Percentiles rank a stretch among this genome's conserved stretches.
phyloP scores from a whole-genome alignment of 1,139 yeast species.

The Debaryomycetaceae sp. region DNA sequence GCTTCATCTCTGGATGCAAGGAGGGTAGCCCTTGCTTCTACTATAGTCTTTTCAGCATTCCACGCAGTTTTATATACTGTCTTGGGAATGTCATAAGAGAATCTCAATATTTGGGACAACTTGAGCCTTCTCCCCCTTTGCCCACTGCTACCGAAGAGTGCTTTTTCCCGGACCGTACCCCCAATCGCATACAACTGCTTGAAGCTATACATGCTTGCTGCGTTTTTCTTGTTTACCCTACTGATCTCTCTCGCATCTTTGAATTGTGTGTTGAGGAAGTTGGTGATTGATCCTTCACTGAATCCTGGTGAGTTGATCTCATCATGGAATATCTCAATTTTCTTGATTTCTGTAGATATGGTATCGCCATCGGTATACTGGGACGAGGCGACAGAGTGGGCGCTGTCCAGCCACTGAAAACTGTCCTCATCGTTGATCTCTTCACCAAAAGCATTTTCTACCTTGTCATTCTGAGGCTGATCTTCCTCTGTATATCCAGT shows the following conservation, averaged over 20 bases:
- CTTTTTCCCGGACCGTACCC: slow-evolving; percentile 1
- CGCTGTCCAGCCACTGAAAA: background rate
- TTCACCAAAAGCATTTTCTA: background rate
- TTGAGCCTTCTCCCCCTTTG: slow-evolving; percentile 2
- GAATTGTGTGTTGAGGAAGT: slow-evolving; percentile 9
- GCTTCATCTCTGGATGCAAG: slow-evolving; percentile 4
- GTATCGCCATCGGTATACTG: background rate
- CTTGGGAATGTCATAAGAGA: slow-evolving; percentile 10
- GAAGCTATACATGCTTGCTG: slow-evolving; percentile 8
- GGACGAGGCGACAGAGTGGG: background rate
- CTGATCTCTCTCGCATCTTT: background rate
- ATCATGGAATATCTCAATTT: slow-evolving; percentile 3
- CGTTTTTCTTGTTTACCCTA: background rate
- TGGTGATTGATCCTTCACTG: slow-evolving; percentile 13
- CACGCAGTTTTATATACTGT: slow-evolving; percentile 10
- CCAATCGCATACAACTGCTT: slow-evolving; percentile 10
- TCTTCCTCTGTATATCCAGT: background rate
- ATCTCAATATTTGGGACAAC: slow-evolving; percentile 10
- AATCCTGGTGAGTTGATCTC: slow-evolving; percentile 11
- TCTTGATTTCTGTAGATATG: background rate
- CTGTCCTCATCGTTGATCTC: background rate
- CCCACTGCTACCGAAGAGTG: background rate
- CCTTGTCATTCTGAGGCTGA: background rate
- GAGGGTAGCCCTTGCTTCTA: slow-evolving; percentile 6
- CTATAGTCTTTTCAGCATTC: slow-evolving; percentile 14